Evolutionary conservation across 2,329 filamentous ascomycete species (phyloP).

Genomic region (Fusarium nurragi): DNA sequence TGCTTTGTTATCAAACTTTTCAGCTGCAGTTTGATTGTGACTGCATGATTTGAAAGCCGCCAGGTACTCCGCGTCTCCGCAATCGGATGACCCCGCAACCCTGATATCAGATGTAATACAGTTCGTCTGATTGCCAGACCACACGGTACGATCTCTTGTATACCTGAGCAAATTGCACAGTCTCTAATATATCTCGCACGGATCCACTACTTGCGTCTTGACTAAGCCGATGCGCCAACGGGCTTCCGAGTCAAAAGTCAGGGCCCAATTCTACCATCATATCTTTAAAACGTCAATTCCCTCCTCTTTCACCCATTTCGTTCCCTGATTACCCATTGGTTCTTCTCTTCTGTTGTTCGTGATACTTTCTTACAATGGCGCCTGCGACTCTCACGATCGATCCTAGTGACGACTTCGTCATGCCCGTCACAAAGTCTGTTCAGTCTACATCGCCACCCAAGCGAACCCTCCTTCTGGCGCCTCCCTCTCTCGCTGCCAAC

Average conservation of each 20-base stretch:
- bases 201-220: constrained; percentile 33
- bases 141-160: constrained; percentile 24
- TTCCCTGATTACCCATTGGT: neutral
- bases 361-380: constrained; percentile 53
- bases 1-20: constrained; percentile 29
- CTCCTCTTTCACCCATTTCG: constrained; percentile 3
- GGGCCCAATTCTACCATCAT: constrained; percentile 27
- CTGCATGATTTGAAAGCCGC: too few species aligned
- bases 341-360: constrained; percentile 2
- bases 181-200: constrained; percentile 16
- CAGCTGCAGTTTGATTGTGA: too few species aligned
- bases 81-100: constrained; percentile 46
- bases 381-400: constrained; percentile 65
- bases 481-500: constrained; percentile 87
- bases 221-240: constrained; percentile 42
- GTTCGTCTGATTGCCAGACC: constrained; percentile 11
- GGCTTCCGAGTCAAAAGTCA: constrained; percentile 36
- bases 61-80: constrained; percentile 44
- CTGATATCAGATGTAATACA: constrained; percentile 38
- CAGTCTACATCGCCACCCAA: constrained; percentile 43
- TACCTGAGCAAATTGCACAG: constrained; percentile 22
- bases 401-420: constrained; percentile 62
- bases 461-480: constrained; percentile 85
- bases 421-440: constrained; percentile 37
- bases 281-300: constrained; percentile 30